Evolutionary conservation across 73 alveolate species (phyloP).

Genomic region (Breviolum minutum): DNA sequence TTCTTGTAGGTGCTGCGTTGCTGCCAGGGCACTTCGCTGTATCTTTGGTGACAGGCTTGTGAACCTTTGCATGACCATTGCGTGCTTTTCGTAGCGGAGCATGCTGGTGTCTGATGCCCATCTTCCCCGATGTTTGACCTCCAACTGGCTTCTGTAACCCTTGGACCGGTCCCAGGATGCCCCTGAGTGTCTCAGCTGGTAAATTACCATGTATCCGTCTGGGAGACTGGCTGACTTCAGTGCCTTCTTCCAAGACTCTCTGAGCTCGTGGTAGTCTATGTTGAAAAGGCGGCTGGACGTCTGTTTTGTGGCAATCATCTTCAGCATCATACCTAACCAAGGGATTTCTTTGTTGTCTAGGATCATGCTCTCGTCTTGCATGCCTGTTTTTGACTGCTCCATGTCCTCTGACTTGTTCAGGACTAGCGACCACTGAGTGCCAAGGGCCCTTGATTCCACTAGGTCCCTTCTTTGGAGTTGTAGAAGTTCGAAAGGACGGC

Average conservation of each 20-base stretch:
- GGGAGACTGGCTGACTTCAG: not conserved
- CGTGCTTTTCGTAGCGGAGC: conserved; percentile 44
- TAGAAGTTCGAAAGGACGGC: conserved; percentile 19
- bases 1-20: not conserved
- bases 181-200: conserved; percentile 65
- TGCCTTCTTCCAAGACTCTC: not conserved
- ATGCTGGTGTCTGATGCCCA: conserved; percentile 64
- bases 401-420: not conserved
- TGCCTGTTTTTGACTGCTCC: conserved; percentile 11
- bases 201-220: not conserved
- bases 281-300: not conserved
- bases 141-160: conserved; percentile 6
- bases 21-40: not conserved
- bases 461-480: not conserved
- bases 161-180: conserved; percentile 2
- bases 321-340: conserved; percentile 35
- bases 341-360: conserved; percentile 27
- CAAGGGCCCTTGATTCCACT: not conserved
- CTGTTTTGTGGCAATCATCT: too few species aligned
- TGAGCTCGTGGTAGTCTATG: not conserved
- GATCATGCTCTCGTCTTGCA: conserved; percentile 22
- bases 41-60: not conserved
- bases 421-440: not conserved
- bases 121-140: conserved; percentile 55
- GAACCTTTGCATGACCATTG: conserved; percentile 41